Percentiles rank a stretch among this genome's conserved stretches.
Conservation (phyloP, 169 alveolate genomes). For the Theileria orientalis region DNA sequence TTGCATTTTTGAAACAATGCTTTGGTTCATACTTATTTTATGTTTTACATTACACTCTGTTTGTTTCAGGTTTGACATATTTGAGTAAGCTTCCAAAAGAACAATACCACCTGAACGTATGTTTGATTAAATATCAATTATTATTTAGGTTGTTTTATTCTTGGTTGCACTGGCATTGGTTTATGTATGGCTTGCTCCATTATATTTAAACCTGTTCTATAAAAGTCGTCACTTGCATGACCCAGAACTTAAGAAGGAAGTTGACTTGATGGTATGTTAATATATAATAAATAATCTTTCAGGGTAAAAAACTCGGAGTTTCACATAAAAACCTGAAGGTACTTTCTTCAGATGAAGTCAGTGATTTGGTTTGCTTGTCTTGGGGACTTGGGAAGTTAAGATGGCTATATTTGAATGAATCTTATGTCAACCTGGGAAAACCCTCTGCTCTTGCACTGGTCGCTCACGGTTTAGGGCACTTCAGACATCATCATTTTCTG, state of each 20-base stretch:
- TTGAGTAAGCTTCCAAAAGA: slow-evolving; percentile 89
- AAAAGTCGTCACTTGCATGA: neutral
- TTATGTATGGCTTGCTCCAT: neutral
- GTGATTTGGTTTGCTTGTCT: slow-evolving; percentile 92
- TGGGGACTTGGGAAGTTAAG: slow-evolving; percentile 92
- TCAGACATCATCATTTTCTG: slow-evolving; percentile 40
- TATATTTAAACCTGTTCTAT: neutral
- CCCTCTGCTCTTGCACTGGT: slow-evolving; percentile 88
- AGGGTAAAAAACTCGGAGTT: slow-evolving; percentile 75
- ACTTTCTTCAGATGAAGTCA: slow-evolving; percentile 87
- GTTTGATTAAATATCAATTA: slow-evolving; percentile 45
- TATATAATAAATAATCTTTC: slow-evolving; percentile 82
- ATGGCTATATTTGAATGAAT: slow-evolving; percentile 90
- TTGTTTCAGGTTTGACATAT: slow-evolving; percentile 73
- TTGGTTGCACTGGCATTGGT: slow-evolving; percentile 69
- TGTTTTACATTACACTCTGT: slow-evolving; percentile 70
- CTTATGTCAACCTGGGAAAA: slow-evolving; percentile 81
- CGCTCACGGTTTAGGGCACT: slow-evolving; percentile 85
- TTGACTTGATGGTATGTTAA: slow-evolving; percentile 47
- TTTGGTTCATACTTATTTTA: slow-evolving; percentile 67
- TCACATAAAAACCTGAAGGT: slow-evolving; percentile 89
- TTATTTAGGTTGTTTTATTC: slow-evolving; percentile 79
- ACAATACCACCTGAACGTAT: slow-evolving; percentile 30
- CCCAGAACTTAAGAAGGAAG: slow-evolving; percentile 1
- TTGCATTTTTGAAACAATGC: slow-evolving; percentile 77